phyloP scores from a whole-genome alignment of 768 basidiomycete genomes.

The Hebeloma cylindrosporum region DNA sequence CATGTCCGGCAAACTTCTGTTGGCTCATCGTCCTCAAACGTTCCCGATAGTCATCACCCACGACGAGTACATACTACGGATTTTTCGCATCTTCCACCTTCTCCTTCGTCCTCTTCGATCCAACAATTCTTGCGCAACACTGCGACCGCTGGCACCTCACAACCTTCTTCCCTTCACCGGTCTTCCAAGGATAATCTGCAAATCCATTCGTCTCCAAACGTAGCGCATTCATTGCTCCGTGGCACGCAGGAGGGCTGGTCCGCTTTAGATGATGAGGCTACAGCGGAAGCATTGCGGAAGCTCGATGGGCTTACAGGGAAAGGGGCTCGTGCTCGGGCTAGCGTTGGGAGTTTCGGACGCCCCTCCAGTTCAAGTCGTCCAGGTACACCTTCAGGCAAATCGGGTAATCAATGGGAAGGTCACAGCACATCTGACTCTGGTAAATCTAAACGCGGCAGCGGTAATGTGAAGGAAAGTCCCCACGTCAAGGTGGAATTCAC shows the following conservation, averaged over 20 bases:
- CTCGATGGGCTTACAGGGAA: constrained; percentile 85
- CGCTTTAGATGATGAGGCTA: constrained; percentile 82
- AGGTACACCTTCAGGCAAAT: constrained; percentile 68
- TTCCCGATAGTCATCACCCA: constrained; percentile 45
- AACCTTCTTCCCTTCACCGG: constrained; percentile 38
- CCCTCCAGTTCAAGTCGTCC: constrained; percentile 68
- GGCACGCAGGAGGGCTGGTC: constrained; percentile 92
- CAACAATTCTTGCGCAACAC: constrained; percentile 75
- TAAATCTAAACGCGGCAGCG: constrained; percentile 41
- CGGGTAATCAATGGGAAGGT: constrained; percentile 76
- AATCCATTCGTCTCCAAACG: constrained; percentile 54
- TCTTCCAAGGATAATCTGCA: constrained; percentile 44
- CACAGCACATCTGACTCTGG: constrained; percentile 42
- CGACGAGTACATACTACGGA: constrained; percentile 72
- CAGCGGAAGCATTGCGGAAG: constrained; percentile 89
- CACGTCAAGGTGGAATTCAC: constrained; percentile 43
- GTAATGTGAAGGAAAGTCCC: constrained; percentile 40
- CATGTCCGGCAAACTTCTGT: constrained; percentile 70
- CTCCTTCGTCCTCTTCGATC: constrained; percentile 87
- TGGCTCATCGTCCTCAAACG: constrained; percentile 65
- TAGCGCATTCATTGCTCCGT: constrained; percentile 81
- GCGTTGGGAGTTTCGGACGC: constrained; percentile 70
- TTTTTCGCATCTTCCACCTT: constrained; percentile 89
- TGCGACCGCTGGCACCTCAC: constrained; percentile 38
- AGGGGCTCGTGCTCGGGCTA: constrained; percentile 73